Evolutionary conservation across 495 filamentous ascomycete genomes (phyloP).

Genomic region (Penicillium simplicissimum): DNA sequence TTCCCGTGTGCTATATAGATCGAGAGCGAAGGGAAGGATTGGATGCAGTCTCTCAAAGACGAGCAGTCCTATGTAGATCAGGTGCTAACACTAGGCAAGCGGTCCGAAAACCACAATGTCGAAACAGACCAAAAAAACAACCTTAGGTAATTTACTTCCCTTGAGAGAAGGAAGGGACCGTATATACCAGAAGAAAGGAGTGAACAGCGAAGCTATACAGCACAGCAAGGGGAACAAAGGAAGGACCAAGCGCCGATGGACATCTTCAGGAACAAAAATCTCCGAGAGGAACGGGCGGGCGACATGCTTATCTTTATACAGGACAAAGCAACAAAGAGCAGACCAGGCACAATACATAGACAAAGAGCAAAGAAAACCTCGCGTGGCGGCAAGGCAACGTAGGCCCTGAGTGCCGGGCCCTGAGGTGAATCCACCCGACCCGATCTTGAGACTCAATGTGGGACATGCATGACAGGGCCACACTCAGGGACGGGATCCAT

Average conservation of each 20-base stretch:
- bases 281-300: background rate
- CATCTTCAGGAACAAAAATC: conserved; percentile 4
- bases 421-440: conserved; percentile 33
- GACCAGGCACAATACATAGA: conserved; percentile 10
- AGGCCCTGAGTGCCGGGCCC: conserved; percentile 8
- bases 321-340: background rate
- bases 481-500: conserved; percentile 18
- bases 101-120: conserved; percentile 9
- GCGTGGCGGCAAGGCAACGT: conserved; percentile 18
- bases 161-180: conserved; percentile 5
- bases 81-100: conserved; percentile 12
- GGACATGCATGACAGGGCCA: conserved; percentile 27
- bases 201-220: conserved; percentile 14
- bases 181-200: conserved; percentile 21
- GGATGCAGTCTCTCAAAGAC: conserved; percentile 26
- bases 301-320: conserved; percentile 10
- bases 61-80: conserved; percentile 6
- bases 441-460: conserved; percentile 31
- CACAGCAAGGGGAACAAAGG: conserved; percentile 12
- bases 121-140: background rate
- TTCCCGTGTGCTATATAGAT: conserved; percentile 15
- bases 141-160: conserved; percentile 11
- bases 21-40: conserved; percentile 9
- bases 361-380: conserved; percentile 10
- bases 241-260: conserved; percentile 14